phyloP scores from a whole-genome alignment of 306 rosid species.

The Rosa multiflora region DNA sequence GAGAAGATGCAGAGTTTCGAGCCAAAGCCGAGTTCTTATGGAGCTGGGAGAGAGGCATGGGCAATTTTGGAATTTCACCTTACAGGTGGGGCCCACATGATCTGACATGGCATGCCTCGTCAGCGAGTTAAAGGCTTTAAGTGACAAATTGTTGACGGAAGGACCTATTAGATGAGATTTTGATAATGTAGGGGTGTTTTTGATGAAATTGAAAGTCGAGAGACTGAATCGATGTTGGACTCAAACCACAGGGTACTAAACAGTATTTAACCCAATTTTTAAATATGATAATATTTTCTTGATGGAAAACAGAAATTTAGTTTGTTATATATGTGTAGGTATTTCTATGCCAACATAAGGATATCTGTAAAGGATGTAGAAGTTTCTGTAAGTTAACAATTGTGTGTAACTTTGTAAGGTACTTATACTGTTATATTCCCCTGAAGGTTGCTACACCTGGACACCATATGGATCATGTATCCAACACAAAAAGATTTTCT shows the following conservation, averaged over 20 bases:
- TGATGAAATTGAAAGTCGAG: too few species aligned
- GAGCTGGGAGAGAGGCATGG: too few species aligned
- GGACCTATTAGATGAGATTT: too few species aligned
- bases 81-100: too few species aligned
- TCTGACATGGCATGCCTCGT: too few species aligned
- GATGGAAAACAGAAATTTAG: background rate
- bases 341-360: background rate
- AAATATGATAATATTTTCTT: background rate
- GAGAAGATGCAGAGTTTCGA: too few species aligned
- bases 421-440: background rate
- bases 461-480: conserved; percentile 80
- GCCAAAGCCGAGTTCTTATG: too few species aligned
- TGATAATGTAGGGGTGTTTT: conserved; percentile 33
- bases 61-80: too few species aligned
- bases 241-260: too few species aligned
- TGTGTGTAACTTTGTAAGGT: background rate
- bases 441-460: conserved; percentile 91
- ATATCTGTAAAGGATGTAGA: background rate
- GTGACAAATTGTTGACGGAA: too few species aligned
- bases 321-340: background rate
- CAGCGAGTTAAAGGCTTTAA: too few species aligned
- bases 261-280: too few species aligned
- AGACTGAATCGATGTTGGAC: background rate
- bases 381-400: background rate
- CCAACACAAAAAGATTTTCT: conserved; percentile 77